These are phyloP conservation scores for Acacia confusa DNA, from an alignment of 306 rosid genomes.

Conservation along the genomic window DNA sequence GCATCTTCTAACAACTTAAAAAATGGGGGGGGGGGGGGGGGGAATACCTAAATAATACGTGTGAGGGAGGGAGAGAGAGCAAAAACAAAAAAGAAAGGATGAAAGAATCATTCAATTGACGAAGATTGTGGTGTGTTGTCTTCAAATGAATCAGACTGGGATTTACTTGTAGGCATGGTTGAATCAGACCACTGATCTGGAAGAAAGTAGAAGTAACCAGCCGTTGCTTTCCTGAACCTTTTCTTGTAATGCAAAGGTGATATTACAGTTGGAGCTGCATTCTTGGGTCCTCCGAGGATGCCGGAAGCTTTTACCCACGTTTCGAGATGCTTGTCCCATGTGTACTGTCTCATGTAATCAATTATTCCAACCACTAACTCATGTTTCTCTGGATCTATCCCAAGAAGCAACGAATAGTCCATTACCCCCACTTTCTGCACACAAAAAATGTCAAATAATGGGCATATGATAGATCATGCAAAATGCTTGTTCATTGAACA, in stretches of 20 bases:
- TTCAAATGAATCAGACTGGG: conserved; percentile 57
- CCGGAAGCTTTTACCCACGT: conserved; percentile 78
- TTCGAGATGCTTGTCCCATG: conserved; percentile 86
- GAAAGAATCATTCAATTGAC: conserved; percentile 39
- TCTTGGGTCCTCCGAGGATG: conserved; percentile 73
- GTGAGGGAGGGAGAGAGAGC: not conserved
- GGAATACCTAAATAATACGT: conserved; percentile 38
- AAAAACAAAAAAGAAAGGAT: conserved; percentile 4
- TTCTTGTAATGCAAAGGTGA: conserved; percentile 71
- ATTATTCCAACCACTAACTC: conserved; percentile 71
- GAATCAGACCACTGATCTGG: conserved; percentile 77
- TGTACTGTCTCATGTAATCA: conserved; percentile 79
- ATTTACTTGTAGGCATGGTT: conserved; percentile 41
- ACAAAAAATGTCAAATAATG: not conserved
- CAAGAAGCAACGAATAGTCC: conserved; percentile 78
- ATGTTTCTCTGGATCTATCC: conserved; percentile 68
- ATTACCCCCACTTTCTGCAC: conserved; percentile 68
- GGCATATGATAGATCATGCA: not conserved
- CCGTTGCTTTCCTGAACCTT: conserved; percentile 79
- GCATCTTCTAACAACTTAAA: conserved; percentile 43
- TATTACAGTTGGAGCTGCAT: conserved; percentile 63
- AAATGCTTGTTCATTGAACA: not conserved
- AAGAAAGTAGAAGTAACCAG: conserved; percentile 66
- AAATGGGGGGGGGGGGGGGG: not conserved
- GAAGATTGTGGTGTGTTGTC: conserved; percentile 44